Conservation (phyloP, 352 stramenopile genomes). For the Pythium pectinolyticum region DNA sequence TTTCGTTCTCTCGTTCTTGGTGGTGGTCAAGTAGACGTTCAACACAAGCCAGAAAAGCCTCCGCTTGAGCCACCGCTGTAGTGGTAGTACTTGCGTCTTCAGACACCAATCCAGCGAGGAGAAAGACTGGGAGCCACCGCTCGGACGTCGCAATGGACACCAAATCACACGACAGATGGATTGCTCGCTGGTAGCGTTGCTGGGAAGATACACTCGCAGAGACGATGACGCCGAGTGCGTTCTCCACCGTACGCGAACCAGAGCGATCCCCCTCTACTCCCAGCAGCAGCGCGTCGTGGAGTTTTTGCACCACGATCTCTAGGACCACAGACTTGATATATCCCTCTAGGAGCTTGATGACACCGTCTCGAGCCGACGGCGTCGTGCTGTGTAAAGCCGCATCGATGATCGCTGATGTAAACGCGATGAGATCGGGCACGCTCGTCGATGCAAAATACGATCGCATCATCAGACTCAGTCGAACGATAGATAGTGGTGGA, state of each 20-base stretch:
- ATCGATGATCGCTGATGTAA: slow-evolving; percentile 16
- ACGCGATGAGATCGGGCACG: slow-evolving; percentile 13
- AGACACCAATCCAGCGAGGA: background rate
- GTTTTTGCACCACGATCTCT: slow-evolving; percentile 13
- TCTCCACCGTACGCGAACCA: background rate
- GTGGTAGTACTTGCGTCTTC: background rate
- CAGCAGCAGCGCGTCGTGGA: slow-evolving; percentile 11
- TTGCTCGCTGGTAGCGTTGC: background rate
- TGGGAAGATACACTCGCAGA: background rate
- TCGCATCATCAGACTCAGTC: slow-evolving; percentile 25
- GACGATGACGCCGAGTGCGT: slow-evolving; percentile 14
- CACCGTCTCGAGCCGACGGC: background rate
- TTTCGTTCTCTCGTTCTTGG: background rate
- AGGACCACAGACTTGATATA: slow-evolving; percentile 13
- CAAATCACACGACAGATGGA: slow-evolving; percentile 8
- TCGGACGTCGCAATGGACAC: slow-evolving; percentile 9
- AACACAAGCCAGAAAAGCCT: slow-evolving; percentile 12
- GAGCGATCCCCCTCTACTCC: slow-evolving; percentile 6
- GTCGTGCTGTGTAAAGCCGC: background rate
- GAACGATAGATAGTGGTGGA: slow-evolving; percentile 20
- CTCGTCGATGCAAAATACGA: slow-evolving; percentile 10
- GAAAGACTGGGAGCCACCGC: slow-evolving; percentile 9
- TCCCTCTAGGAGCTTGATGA: slow-evolving; percentile 20
- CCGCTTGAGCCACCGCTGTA: background rate
- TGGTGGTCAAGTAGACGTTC: background rate